Evolutionary conservation across 495 filamentous ascomycete genomes (phyloP).

Genomic region (Cercophora scortea): DNA sequence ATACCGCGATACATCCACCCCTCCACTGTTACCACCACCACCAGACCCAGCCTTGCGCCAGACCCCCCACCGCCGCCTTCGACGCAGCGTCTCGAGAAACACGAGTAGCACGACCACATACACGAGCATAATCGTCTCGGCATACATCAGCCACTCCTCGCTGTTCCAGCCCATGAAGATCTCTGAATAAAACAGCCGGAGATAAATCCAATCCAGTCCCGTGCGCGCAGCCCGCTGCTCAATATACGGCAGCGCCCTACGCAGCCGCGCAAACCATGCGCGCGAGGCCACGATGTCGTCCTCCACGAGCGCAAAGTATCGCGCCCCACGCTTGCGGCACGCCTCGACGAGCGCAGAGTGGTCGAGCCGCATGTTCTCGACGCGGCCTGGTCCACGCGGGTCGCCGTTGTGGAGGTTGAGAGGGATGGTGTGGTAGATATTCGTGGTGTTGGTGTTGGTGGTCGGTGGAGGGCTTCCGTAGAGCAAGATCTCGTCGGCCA

Average conservation of each 20-base stretch:
- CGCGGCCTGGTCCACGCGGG: not conserved
- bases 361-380: not conserved
- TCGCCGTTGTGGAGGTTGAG: not conserved
- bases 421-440: slow-evolving; percentile 1
- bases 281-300: not conserved
- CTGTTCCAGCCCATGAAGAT: slow-evolving; percentile 48
- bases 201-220: slow-evolving; percentile 30
- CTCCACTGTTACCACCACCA: not conserved
- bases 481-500: slow-evolving; percentile 39
- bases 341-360: not conserved
- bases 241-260: not conserved
- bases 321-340: not conserved
- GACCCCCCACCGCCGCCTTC: not conserved
- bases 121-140: slow-evolving; percentile 9
- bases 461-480: slow-evolving; percentile 25
- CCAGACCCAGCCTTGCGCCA: not conserved
- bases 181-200: slow-evolving; percentile 54
- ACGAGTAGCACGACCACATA: not conserved
- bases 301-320: not conserved
- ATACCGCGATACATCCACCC: too few relatives aligned
- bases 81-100: not conserved
- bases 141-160: slow-evolving; percentile 40
- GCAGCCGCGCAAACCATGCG: not conserved
- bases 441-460: not conserved
- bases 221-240: not conserved